Evolutionary conservation across 768 basidiomycete genomes (phyloP), one percentile per base, ranked within the genome.

Genomic region (Dictyophora rubrovolvata): DNA sequence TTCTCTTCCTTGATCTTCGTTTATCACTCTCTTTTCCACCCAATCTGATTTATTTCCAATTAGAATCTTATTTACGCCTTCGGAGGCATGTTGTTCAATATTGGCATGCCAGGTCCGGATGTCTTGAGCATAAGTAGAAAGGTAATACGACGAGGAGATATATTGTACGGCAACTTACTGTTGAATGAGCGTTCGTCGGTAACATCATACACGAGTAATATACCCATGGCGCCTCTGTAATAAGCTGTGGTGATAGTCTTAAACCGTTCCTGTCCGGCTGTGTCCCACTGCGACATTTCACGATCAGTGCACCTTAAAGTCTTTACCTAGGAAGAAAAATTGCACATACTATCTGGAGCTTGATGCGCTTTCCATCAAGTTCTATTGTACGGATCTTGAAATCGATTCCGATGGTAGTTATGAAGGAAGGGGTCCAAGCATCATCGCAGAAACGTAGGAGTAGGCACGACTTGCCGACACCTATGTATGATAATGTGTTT

Each of bases 351-450:
- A 98, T 98, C 73, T 98, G 95, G n/a, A 98, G 81, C 75, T 98
- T 98, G 71, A 97, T 93, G 49, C 91, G 84, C 76, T 97, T 97
- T 46, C 95, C 95, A 66, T 98, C 95, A 53, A 98, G 81, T 72
- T 98, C 94, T 70, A 98, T 97, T 54, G 94, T 97, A 35, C 95
- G 86, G 74, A 98, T 98, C 86, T 94, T 95, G 81, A 96, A 96
- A 82, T 96, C 93, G 65, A 97, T 94, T 60, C 95, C 96, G 72
- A 99, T 99, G 59, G 96, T 99, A 59, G 94, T 97, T 74, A 97
- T 98, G 78, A 97, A 98, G 48, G 90, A 93, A 52, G 94, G 94
- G 35, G 96, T 98, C 93, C 94, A 99, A 63, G 94, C 90, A 74
- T 99, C 96, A 77, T 98, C 96, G 71, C 93, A 97, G 83, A 99